Evolutionary conservation across 2,329 filamentous ascomycete species (phyloP), one percentile per base, ranked within the genome.

Genomic region (Lachnellula cervina): DNA sequence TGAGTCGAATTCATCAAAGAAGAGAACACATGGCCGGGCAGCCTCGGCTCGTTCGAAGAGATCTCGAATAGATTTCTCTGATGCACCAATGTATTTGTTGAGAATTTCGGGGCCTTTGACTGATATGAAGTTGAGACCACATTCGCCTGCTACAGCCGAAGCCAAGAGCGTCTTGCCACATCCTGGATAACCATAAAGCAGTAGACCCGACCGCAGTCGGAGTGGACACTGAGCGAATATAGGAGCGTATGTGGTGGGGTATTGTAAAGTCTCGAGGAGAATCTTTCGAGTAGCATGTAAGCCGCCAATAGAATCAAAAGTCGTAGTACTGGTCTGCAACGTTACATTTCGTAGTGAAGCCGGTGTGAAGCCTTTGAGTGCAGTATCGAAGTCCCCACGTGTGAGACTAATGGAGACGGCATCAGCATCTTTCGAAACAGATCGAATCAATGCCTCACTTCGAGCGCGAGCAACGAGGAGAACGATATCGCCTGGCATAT

Each of bases 81-180:
- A 96, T 0, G 94, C 94, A 68, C 94, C 94, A 57, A 99, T 99
- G 71, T 99, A 99, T 74, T 99, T 99, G 78, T 99, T 99, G 53
- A 99, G 76, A 57, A 99, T 97, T 72, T 99, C 95, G 0, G 94
- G 94, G 0, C 94, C 94, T 74, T 99, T 99, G 68, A 99, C 94
- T 42, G 87, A 92, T 72, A 99, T 99, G 73, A 99, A 99, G 72
- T 99, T 99, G 58, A 99, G 84, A 0, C 93, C 93, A 68, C 93
- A 97, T 74, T 99, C 94, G 54, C 93, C 93, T 13, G 95, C 94
- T n/a, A 99, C 93, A 0, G 94, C 94, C 56, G 90, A 96, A 19
- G 95, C 94, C 9, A 99, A 83, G 8, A 99, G 80, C 0, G 94
- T 99, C 74, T 99, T 99, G 59, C 95, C 95, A 68, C 94, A 97